A percentile compares a stretch with the other conserved stretches of the same genome.
Evolutionary conservation across 2,329 filamentous ascomycete genomes (phyloP).

Genomic region (Coniosporium tulheliwenetii): DNA sequence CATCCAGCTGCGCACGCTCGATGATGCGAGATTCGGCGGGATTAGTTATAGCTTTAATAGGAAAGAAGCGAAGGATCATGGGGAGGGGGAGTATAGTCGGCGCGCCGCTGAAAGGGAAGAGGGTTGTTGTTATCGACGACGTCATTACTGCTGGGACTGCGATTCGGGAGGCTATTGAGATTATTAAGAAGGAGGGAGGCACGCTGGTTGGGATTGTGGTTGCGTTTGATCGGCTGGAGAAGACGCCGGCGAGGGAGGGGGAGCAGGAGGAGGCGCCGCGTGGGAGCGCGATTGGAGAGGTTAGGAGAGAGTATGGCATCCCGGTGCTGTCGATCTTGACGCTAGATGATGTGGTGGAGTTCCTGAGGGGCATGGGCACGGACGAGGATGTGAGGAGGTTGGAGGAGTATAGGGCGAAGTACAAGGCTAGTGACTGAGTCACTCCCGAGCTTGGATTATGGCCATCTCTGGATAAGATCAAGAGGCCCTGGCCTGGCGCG

Average conservation of each 20-base stretch:
- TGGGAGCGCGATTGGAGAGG: conserved; percentile 71
- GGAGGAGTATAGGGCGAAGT: conserved; percentile 50
- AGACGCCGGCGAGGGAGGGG: conserved; percentile 38
- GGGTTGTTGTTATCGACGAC: conserved; percentile 83
- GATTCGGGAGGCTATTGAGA: conserved; percentile 78
- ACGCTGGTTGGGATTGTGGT: conserved; percentile 77
- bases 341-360: conserved; percentile 56
- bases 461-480: too few relatives aligned
- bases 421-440: conserved; percentile 14
- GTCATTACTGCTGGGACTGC: conserved; percentile 93
- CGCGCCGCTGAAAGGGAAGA: conserved; percentile 68
- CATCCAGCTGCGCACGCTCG: conserved; percentile 57
- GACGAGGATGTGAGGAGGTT: conserved; percentile 38
- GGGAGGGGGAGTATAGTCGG: conserved; percentile 92
- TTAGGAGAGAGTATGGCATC: conserved; percentile 68
- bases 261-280: conserved; percentile 52
- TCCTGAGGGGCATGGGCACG: conserved; percentile 25
- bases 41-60: conserved; percentile 84
- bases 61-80: conserved; percentile 92
- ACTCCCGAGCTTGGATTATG: too few relatives aligned
- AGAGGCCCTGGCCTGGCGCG: too few relatives aligned
- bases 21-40: conserved; percentile 47
- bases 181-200: conserved; percentile 76
- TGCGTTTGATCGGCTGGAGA: conserved; percentile 76
- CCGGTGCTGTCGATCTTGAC: conserved; percentile 74